phyloP scores from a whole-genome alignment of 192 early-diverging fungal species.

The Powellomyces hirtus region DNA sequence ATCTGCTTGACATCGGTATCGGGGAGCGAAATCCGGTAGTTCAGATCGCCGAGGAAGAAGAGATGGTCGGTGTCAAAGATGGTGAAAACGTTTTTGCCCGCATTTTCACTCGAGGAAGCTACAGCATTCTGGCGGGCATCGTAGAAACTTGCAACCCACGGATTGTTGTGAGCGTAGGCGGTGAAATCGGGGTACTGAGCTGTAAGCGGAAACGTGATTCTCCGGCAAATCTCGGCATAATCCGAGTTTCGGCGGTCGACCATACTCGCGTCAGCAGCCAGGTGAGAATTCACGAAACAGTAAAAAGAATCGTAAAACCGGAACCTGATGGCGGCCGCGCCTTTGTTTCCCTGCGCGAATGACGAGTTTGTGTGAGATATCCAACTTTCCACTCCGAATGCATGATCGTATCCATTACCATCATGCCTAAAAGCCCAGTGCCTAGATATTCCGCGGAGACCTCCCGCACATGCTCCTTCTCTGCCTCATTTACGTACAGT shows the following conservation, averaged over 20 bases:
- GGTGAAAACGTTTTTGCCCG: constrained; percentile 5
- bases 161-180: constrained; percentile 39
- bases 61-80: constrained; percentile 59
- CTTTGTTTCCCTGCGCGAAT: constrained; percentile 90
- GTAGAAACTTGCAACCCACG: constrained; percentile 41
- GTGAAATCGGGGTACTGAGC: constrained; percentile 29
- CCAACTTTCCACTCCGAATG: not conserved
- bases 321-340: constrained; percentile 80
- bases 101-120: not conserved
- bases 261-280: constrained; percentile 80
- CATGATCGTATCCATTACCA: constrained; percentile 12
- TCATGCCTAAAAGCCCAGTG: constrained; percentile 63
- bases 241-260: constrained; percentile 85
- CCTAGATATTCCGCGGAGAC: constrained; percentile 69
- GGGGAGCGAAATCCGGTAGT: constrained; percentile 79
- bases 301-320: constrained; percentile 75
- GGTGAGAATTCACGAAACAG: constrained; percentile 85
- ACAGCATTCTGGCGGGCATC: constrained; percentile 11
- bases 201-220: constrained; percentile 56
- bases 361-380: not conserved
- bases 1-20: constrained; percentile 59
- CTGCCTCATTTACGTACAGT: constrained; percentile 64
- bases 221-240: constrained; percentile 77
- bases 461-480: constrained; percentile 55
- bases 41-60: constrained; percentile 94